Conservation (phyloP, 2,329 filamentous ascomycete genomes). For the Paracamarosporium sp. region DNA sequence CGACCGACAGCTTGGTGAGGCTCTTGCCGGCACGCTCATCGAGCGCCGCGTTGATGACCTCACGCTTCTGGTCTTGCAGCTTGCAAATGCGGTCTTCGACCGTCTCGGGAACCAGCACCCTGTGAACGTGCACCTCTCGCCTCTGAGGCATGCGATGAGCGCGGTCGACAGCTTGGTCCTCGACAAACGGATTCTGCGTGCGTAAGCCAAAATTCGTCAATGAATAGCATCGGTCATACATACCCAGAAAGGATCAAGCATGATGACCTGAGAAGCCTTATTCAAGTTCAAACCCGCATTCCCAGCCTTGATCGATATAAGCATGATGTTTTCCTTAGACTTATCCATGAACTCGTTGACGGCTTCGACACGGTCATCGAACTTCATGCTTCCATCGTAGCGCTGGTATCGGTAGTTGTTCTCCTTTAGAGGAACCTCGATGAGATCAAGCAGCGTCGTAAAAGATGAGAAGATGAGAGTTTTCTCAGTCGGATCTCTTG, state of each 20-base stretch:
- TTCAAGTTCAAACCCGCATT: constrained; percentile 88
- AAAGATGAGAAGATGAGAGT: constrained; percentile 85
- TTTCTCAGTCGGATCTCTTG: constrained; percentile 68
- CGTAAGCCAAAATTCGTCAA: background rate
- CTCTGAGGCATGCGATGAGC: constrained; percentile 87
- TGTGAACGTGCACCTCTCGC: constrained; percentile 77
- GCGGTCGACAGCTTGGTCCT: constrained; percentile 90
- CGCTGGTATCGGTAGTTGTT: constrained; percentile 67
- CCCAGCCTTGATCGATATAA: constrained; percentile 80
- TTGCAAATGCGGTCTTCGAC: constrained; percentile 87
- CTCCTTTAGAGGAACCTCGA: constrained; percentile 74
- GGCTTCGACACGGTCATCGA: constrained; percentile 69
- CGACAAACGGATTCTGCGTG: constrained; percentile 79
- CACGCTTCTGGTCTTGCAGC: constrained; percentile 79
- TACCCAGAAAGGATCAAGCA: constrained; percentile 84
- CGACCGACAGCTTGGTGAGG: constrained; percentile 69
- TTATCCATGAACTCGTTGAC: constrained; percentile 72
- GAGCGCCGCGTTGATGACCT: constrained; percentile 78
- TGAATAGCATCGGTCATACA: background rate
- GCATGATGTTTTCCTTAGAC: constrained; percentile 69
- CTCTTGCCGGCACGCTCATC: constrained; percentile 75
- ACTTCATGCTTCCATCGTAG: constrained; percentile 79
- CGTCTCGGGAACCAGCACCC: constrained; percentile 76
- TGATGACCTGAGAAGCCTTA: constrained; percentile 82
- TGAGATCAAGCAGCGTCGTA: constrained; percentile 77